Evolutionary conservation across 2,329 filamentous ascomycete genomes (phyloP), one percentile per base, ranked within the genome.

Genomic region (Penicillium sp.): DNA sequence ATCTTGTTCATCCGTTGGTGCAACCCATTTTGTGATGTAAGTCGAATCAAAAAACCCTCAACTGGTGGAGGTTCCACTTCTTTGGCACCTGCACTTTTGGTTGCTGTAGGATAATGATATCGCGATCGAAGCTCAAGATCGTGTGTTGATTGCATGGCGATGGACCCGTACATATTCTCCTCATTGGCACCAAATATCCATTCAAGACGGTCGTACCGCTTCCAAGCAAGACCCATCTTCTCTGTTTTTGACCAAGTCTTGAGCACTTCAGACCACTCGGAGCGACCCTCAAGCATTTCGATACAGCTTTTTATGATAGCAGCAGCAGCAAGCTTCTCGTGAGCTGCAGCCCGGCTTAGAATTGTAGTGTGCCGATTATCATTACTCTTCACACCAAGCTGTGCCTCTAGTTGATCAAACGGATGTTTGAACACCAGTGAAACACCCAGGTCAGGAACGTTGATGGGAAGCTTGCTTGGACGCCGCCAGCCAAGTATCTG

Each of bases 161-260:
- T 86, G 0, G 87, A 85, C 38, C 88, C 88, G 65, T 89, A 89
- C 88, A 90, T 90, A 63, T 85, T 86, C 66, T 86, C 83, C 71
- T 90, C 88, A 57, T 89, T 88, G 12, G 80, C 79, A 17, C 88
- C 88, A 72, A 88, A 83, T 4, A 90, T 80, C 88, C 88, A 90
- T 75, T 90, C 88, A 17, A 90, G 77, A 26, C 88, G 82, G 69
- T 90, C 88, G 70, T 90, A 90, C 50, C 88, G 81, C 73, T 88
- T 88, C 88, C 88, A 90, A 3, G 86, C 88, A 53, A 90, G 80
- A 3, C 88, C 88, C 72, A 90, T 86, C 28, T 84, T 84, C 61
- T 86, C 83, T 24, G 82, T 78, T 55, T 81, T 81, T 4, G 82
- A 79, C 88, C 88, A 90, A n/a, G 79, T 73, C 38, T 84, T 80